Evolutionary conservation across 2,329 filamentous ascomycete species (phyloP).

Genomic region (Metarhizium robertsii): DNA sequence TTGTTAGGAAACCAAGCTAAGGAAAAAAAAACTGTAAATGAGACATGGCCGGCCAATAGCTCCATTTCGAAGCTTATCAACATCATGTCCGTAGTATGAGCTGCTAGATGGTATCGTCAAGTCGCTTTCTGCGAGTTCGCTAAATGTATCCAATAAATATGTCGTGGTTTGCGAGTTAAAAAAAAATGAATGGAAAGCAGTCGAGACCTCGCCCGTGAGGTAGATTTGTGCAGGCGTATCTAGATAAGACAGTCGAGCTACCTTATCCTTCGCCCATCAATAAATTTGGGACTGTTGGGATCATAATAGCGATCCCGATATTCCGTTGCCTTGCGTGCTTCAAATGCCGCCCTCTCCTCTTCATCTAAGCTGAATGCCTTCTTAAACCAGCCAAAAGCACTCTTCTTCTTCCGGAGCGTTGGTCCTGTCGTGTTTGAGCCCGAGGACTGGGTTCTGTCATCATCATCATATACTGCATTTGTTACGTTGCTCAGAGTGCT

Average conservation of each 20-base stretch:
- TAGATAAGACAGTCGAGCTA: not conserved
- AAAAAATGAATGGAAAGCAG: not conserved
- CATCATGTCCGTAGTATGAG: not conserved
- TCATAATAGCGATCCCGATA: conserved; percentile 40
- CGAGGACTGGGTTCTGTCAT: conserved; percentile 17
- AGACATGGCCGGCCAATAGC: no score
- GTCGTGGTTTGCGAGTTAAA: not conserved
- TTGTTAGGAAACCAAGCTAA: no score
- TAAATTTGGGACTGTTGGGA: conserved; percentile 38
- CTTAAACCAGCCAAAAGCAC: conserved; percentile 59
- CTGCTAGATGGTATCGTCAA: not conserved
- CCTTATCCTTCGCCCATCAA: conserved; percentile 44
- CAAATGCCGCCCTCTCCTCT: conserved; percentile 51
- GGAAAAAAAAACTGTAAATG: no score
- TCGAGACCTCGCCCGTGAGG: not conserved
- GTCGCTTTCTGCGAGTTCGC: not conserved
- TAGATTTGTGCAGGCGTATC: not conserved
- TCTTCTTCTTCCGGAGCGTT: conserved; percentile 55
- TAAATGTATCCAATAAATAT: not conserved
- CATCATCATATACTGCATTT: conserved; percentile 33
- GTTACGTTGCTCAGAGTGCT: conserved; percentile 49
- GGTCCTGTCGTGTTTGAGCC: conserved; percentile 23
- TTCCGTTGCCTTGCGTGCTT: conserved; percentile 41
- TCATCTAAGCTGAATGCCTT: conserved; percentile 59
- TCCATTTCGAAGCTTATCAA: not conserved